These are phyloP conservation scores for Colletotrichum simmondsii DNA, from an alignment of 2,329 filamentous ascomycete genomes.

Conservation along the genomic window DNA sequence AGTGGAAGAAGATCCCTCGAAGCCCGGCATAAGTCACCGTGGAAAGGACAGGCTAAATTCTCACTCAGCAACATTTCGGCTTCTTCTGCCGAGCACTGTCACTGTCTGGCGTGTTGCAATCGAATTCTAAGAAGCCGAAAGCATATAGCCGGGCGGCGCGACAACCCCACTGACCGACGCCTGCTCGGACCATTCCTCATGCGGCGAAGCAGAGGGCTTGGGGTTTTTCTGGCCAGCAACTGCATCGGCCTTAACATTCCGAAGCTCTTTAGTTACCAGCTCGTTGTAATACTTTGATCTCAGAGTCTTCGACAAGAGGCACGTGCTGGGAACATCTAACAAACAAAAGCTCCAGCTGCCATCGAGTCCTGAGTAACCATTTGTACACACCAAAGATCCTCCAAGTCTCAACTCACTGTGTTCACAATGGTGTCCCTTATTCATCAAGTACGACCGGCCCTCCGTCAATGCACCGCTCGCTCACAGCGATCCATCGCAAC, in stretches of 20 bases:
- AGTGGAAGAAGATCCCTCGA: too few relatives aligned
- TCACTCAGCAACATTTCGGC: background rate
- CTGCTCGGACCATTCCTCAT: background rate
- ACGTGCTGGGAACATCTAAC: too few relatives aligned
- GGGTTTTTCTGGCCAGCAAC: background rate
- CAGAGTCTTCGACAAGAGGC: background rate
- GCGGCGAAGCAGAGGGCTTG: background rate
- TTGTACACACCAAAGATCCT: background rate
- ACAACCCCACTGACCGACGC: conserved; percentile 12
- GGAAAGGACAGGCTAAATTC: background rate
- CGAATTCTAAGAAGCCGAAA: conserved; percentile 10
- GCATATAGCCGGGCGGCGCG: conserved; percentile 15
- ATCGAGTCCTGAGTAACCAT: background rate
- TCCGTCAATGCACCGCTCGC: background rate
- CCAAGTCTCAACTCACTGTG: background rate
- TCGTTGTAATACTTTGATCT: background rate
- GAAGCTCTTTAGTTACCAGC: background rate
- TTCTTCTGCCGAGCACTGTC: conserved; percentile 6
- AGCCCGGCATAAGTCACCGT: background rate
- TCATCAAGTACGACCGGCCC: background rate
- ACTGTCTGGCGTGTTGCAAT: background rate
- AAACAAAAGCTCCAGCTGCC: background rate
- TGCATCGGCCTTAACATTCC: background rate
- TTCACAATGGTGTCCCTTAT: conserved; percentile 1
- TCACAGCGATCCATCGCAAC: background rate